Base-by-base conservation (phyloP, 495 filamentous ascomycete genomes). In the Daldinia vernicosa region DNA sequence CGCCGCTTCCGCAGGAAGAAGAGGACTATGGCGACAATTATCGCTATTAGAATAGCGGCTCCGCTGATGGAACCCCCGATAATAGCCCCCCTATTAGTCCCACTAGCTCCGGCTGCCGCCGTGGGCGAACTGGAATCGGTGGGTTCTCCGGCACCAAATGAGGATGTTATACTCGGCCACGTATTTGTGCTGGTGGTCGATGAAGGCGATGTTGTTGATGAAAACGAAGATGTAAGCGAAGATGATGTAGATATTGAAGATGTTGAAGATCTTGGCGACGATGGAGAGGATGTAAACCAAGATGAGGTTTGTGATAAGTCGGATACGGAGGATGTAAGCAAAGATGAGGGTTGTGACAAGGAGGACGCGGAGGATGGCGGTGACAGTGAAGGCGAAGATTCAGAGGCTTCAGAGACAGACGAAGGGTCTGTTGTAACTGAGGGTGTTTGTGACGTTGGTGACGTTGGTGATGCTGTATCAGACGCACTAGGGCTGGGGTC, bases 61-160 rank as follows among this genome's bases (percentile, higher is more conserved):
- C 82, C 82, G 35, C 77, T 75, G 28, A 83, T 75, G 35, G 79
- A 78, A 40, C 82, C 83, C 55, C 83, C 83, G 8, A 84, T 78
- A 12, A 85, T 82, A 45, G 80, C 80, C 6, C 80, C 83, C 6
- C 75, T 79, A 12, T 78, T 75, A 55, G 63, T 75, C 35, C 56
- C 61, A 17, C 63, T 35, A n/a, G 70, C 45, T 55, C 57, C 45
- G 32, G 55, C 14, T 19, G 26, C 40, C 12, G 45, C 40, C 26
- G 64, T 22, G 24, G 70, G 61, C 19, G 70, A 6, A 51, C 45
- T 67, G 28, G 68, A 8, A 33, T 71, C 35, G 17, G 67, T 70
- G 2, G 66, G 39, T 11, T 68, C 45, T 26, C 50, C 63, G 35
- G 66, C 57, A 9, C 63, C 45, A 5, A 52, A 70, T 19, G 66